Base-by-base conservation (phyloP, 768 basidiomycete genomes). In the Strobilomyces dryophilus region DNA sequence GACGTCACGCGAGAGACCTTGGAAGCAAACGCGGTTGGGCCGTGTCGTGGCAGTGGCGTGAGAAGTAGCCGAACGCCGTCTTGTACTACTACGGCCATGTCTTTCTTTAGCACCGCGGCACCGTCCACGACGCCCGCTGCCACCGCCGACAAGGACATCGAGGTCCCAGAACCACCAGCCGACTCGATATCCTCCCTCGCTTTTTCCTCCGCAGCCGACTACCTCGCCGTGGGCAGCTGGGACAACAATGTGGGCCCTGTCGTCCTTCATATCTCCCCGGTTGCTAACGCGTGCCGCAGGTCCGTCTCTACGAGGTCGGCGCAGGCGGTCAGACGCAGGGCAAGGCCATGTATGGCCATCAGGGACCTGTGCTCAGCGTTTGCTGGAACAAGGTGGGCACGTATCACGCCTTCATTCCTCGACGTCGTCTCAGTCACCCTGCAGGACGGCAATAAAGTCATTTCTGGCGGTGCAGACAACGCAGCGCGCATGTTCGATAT, bases 391-490 rank as follows among this genome's bases (percentile, higher is more conserved):
- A 89, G 72, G 94, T 89, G 56, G 56, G 56, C 45, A 14, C 8
- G 34, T 36, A 21, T 26, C 42, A 45, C 14, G 20, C 11, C 15
- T 9, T 1, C 35, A 8, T 52, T 52, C 47, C 34, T 40, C 42
- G 44, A 54, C 51, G 53, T 35, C 44, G 20, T 36, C 39, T 57
- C 54, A 31, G 58, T 5, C 49, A 5, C 12, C 37, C 34, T 12
- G 27, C 29, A 95, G 93, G 89, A 93, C 52, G 95, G 95, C 18
- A 87, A 82, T 63, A 92, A 93, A 73, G 77, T 95, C 35, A 82
- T 97, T 58, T 97, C 94, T 12, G 92, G 88, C 5, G 95, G 95
- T 45, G 90, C 90, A 8, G 95, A 99, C 75, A 97, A 98, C 68
- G 88, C 91, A 0, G 95, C 83, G n/a, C 84, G 92, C 54, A 87